These are phyloP conservation scores for Coleophoma crateriformis DNA, from an alignment of 2,329 filamentous ascomycete species.

Conservation along the genomic window DNA sequence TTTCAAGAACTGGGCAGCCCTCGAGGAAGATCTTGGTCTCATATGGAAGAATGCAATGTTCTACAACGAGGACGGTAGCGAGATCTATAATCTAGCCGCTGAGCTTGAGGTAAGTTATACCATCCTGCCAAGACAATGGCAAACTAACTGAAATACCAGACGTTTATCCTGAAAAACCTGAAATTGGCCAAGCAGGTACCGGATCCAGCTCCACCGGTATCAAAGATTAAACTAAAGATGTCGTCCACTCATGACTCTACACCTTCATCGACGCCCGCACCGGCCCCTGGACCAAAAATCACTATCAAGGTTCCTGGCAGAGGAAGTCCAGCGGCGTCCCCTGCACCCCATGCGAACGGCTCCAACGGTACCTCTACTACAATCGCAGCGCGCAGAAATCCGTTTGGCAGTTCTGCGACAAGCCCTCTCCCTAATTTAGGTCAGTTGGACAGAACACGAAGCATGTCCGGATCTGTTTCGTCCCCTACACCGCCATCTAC, in stretches of 20 bases:
- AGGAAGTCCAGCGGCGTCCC: slow-evolving; percentile 47
- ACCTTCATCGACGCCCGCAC: slow-evolving; percentile 14
- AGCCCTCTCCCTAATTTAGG: slow-evolving; percentile 19
- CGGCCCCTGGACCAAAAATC: slow-evolving; percentile 52
- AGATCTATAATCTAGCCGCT: slow-evolving; percentile 71
- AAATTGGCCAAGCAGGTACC: too few relatives aligned
- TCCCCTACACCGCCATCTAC: slow-evolving; percentile 23
- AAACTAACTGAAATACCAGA: too few relatives aligned
- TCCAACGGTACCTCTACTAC: slow-evolving; percentile 13
- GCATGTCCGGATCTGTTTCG: slow-evolving; percentile 22
- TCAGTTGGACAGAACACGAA: slow-evolving; percentile 23
- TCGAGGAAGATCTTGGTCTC: slow-evolving; percentile 73
- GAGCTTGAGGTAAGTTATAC: slow-evolving; percentile 63
- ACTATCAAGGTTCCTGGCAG: slow-evolving; percentile 62
- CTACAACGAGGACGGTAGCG: slow-evolving; percentile 89
- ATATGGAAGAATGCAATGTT: slow-evolving; percentile 85
- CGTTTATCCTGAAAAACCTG: too few relatives aligned
- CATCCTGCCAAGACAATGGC: too few relatives aligned
- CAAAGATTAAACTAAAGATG: slow-evolving; percentile 78
- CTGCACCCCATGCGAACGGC: slow-evolving; percentile 40
- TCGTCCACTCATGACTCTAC: slow-evolving; percentile 20
- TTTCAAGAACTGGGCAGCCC: slow-evolving; percentile 76
- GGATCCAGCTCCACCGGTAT: slow-evolving; percentile 66
- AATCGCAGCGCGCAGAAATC: slow-evolving; percentile 20
- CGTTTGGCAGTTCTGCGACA: slow-evolving; percentile 18